A percentile compares a stretch with the other conserved stretches of the same genome.
Conservation (phyloP, 345 rosid species). For the Carallia brachiata region DNA sequence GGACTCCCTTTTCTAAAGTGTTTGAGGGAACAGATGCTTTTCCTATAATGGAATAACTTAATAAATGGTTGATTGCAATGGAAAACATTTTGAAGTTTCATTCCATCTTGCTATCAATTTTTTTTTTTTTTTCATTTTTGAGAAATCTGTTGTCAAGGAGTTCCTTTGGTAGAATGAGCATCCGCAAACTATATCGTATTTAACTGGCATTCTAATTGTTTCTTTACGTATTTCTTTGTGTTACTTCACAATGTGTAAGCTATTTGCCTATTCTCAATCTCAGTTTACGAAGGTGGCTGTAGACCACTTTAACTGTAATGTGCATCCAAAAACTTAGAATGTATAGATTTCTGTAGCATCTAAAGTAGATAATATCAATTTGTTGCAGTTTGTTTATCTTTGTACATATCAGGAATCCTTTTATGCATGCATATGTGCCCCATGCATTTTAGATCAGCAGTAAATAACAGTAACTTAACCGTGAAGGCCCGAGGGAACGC, state of each 20-base stretch:
- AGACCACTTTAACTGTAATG: too few relatives aligned
- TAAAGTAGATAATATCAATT: background rate
- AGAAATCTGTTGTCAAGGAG: background rate
- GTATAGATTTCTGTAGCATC: background rate
- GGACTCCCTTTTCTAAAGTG: too few relatives aligned
- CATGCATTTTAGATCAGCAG: background rate
- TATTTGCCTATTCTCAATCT: too few relatives aligned
- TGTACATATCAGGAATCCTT: background rate
- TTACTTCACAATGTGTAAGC: background rate
- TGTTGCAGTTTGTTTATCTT: background rate
- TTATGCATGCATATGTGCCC: background rate
- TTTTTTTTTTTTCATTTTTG: too few relatives aligned
- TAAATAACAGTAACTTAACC: background rate
- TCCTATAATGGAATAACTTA: too few relatives aligned
- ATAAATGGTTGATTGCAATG: too few relatives aligned
- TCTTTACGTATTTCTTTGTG: background rate
- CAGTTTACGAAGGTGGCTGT: too few relatives aligned
- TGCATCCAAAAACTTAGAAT: too few relatives aligned
- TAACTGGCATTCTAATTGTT: background rate
- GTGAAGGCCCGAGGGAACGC: constrained; percentile 5
- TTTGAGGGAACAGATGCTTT: too few relatives aligned
- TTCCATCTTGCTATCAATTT: too few relatives aligned
- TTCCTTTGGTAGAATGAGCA: background rate
- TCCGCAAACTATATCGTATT: background rate
- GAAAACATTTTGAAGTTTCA: too few relatives aligned